Evolutionary conservation across 169 alveolate species (phyloP).

Genomic region (Plasmodium adleri): DNA sequence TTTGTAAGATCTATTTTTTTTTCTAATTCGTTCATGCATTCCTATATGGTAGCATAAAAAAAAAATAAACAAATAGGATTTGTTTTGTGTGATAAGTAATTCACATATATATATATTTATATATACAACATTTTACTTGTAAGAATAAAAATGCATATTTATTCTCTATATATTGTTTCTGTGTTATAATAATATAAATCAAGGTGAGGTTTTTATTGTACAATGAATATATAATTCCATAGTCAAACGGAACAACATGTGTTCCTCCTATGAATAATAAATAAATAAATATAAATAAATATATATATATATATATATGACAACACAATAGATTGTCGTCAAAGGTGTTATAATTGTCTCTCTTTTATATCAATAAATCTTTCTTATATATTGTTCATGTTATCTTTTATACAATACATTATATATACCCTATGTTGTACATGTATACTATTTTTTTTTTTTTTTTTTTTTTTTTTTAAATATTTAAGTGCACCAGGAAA

Average conservation of each 20-base stretch:
- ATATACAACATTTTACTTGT: background rate
- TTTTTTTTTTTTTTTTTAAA: background rate
- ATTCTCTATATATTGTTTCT: background rate
- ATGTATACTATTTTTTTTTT: background rate
- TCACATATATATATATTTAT: background rate
- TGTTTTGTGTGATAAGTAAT: background rate
- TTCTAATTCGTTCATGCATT: conserved; percentile 5
- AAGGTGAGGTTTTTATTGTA: background rate
- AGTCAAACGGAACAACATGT: background rate
- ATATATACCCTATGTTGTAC: no score
- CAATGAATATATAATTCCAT: conserved; percentile 1
- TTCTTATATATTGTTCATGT: background rate
- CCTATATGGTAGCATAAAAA: background rate
- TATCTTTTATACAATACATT: background rate
- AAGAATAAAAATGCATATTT: background rate
- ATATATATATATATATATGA: no score
- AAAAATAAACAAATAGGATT: background rate
- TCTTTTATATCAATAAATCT: background rate
- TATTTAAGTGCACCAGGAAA: background rate
- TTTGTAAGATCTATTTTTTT: background rate
- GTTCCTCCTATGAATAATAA: background rate
- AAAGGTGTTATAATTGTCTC: background rate
- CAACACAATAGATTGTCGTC: no score
- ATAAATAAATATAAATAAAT: no score
- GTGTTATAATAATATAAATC: conserved; percentile 5